phyloP scores from a whole-genome alignment of 306 rosid species.

The Vigna mungo region DNA sequence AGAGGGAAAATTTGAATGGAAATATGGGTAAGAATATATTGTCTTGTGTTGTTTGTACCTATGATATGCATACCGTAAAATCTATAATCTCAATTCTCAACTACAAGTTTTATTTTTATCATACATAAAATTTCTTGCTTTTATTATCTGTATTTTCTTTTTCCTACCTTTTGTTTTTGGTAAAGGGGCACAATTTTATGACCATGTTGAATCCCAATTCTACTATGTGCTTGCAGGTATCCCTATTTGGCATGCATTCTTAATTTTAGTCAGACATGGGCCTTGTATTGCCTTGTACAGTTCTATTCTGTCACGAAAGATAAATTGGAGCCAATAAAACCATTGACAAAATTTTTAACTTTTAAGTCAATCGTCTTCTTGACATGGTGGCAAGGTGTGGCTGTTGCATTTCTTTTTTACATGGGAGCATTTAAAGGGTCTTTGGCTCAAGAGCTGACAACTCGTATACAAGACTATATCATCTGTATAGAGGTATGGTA shows the following conservation, averaged over 20 bases:
- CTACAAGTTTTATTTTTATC: neutral
- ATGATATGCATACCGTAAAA: constrained; percentile 11
- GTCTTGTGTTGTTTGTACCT: neutral
- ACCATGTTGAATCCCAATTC: constrained; percentile 42
- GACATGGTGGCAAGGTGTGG: constrained; percentile 99
- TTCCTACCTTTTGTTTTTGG: neutral
- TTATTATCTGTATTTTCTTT: constrained; percentile 6
- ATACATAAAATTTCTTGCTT: constrained; percentile 8
- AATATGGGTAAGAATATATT: constrained; percentile 75
- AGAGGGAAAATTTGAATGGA: constrained; percentile 95
- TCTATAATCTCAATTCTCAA: constrained; percentile 37
- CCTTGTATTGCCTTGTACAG: constrained; percentile 95
- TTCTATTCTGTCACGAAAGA: constrained; percentile 92
- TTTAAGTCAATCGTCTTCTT: constrained; percentile 93
- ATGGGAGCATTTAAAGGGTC: constrained; percentile 89
- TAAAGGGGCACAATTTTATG: neutral
- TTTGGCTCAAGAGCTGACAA: constrained; percentile 80
- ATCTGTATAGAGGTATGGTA: constrained; percentile 92
- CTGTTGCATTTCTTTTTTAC: constrained; percentile 88
- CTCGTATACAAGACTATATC: constrained; percentile 92
- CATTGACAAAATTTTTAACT: constrained; percentile 86
- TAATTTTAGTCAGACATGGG: constrained; percentile 99
- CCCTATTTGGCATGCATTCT: constrained; percentile 95
- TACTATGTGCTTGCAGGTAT: constrained; percentile 70
- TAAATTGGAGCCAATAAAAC: constrained; percentile 87